These are phyloP conservation scores for Phlyctochytrium arcticum DNA, from an alignment of 192 early-diverging fungal genomes.

Conservation along the genomic window DNA sequence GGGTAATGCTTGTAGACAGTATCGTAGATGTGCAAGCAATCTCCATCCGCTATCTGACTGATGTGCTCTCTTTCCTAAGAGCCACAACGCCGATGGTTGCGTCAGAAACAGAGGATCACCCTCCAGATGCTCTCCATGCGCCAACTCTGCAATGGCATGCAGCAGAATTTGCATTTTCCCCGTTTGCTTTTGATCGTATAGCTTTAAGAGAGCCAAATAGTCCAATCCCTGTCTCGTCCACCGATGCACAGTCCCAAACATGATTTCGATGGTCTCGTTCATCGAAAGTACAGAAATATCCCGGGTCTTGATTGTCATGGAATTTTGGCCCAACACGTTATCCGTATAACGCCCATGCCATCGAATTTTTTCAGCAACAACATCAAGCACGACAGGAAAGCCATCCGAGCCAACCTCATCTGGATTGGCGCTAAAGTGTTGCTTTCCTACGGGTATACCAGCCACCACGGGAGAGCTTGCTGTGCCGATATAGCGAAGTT, in stretches of 20 bases:
- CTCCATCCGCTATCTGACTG: slow-evolving; percentile 76
- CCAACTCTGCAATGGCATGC: slow-evolving; percentile 44
- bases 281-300: slow-evolving; percentile 53
- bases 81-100: slow-evolving; percentile 56
- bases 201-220: slow-evolving; percentile 43
- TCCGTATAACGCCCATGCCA: slow-evolving; percentile 31
- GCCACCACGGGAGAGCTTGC: slow-evolving; percentile 41
- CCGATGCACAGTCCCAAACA: slow-evolving; percentile 61
- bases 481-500: slow-evolving; percentile 56
- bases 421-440: slow-evolving; percentile 27
- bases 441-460: slow-evolving; percentile 56
- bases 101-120: slow-evolving; percentile 68
- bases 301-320: slow-evolving; percentile 4
- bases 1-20: slow-evolving; percentile 34
- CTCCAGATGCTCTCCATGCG: slow-evolving; percentile 1
- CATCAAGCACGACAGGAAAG: slow-evolving; percentile 34
- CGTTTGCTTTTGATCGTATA: slow-evolving; percentile 43
- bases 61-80: slow-evolving; percentile 56
- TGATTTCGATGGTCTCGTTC: slow-evolving; percentile 68
- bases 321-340: background rate
- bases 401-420: slow-evolving; percentile 8
- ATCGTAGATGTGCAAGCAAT: slow-evolving; percentile 59
- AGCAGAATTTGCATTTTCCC: slow-evolving; percentile 57
- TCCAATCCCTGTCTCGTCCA: slow-evolving; percentile 65
- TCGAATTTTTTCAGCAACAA: slow-evolving; percentile 19